These are phyloP conservation scores for Cucurbita argyrosperma DNA, from an alignment of 306 rosid species.

Conservation along the genomic window DNA sequence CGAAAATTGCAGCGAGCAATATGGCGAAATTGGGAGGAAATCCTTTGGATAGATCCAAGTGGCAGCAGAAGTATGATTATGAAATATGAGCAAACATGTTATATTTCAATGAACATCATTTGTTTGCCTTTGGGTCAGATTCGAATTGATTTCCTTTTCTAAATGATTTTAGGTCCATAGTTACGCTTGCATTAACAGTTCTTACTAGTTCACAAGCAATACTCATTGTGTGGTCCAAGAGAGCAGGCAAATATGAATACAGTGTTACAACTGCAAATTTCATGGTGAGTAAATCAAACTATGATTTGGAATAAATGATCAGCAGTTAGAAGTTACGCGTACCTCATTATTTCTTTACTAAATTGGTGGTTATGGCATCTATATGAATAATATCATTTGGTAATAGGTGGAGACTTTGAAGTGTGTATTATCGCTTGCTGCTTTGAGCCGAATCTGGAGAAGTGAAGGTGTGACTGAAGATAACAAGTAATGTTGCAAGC, in stretches of 20 bases:
- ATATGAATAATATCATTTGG: conserved; percentile 1
- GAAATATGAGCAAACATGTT: not conserved
- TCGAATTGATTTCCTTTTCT: not conserved
- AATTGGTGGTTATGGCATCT: not conserved
- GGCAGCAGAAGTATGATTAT: conserved; percentile 42
- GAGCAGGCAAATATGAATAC: conserved; percentile 91
- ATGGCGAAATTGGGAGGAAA: conserved; percentile 18
- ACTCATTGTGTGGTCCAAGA: conserved; percentile 88
- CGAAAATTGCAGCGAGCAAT: conserved; percentile 7
- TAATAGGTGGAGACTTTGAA: conserved; percentile 77
- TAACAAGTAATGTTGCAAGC: conserved; percentile 36
- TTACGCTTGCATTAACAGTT: conserved; percentile 68
- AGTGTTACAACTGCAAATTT: conserved; percentile 96
- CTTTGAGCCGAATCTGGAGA: conserved; percentile 53
- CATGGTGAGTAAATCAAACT: conserved; percentile 32
- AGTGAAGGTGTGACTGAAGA: conserved; percentile 77
- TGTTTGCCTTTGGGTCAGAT: not conserved
- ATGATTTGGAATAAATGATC: not conserved
- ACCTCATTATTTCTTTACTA: not conserved
- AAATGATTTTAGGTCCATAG: conserved; percentile 36
- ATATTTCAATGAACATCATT: not conserved
- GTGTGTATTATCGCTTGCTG: conserved; percentile 69
- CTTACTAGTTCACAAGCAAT: conserved; percentile 93
- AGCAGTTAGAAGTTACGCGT: not conserved
- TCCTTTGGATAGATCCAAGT: conserved; percentile 23